These are phyloP conservation scores for Penicillium frequentans DNA, from an alignment of 2,329 filamentous ascomycete species.

Conservation along the genomic window DNA sequence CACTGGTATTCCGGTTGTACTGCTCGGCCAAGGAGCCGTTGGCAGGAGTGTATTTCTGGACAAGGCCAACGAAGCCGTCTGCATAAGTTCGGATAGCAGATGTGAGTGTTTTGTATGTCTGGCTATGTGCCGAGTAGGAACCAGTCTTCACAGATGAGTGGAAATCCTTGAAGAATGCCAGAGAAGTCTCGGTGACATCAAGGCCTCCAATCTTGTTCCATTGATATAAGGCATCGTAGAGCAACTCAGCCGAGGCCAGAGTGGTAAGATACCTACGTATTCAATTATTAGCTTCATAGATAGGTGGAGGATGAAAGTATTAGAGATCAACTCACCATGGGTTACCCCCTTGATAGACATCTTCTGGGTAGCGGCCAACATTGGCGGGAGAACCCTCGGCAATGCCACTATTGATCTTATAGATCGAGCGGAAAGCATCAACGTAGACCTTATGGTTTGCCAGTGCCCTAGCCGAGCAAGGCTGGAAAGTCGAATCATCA, in stretches of 20 bases:
- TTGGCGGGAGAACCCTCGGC: conserved; percentile 59
- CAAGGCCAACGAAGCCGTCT: conserved; percentile 2
- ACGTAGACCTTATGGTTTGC: conserved; percentile 74
- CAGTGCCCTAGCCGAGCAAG: conserved; percentile 66
- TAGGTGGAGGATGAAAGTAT: too few species aligned
- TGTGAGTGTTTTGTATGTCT: conserved; percentile 47
- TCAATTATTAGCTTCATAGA: neutral
- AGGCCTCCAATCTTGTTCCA: conserved; percentile 67
- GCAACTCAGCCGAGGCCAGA: conserved; percentile 72
- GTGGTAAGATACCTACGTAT: conserved; percentile 67
- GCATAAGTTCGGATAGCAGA: conserved; percentile 46
- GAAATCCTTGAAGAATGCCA: conserved; percentile 70
- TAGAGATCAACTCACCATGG: conserved; percentile 49
- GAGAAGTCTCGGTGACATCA: conserved; percentile 63
- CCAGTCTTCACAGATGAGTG: conserved; percentile 58
- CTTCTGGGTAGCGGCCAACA: conserved; percentile 69
- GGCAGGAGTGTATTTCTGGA: neutral
- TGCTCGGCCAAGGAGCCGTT: neutral
- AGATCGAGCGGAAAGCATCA: conserved; percentile 72
- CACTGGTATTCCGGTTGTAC: neutral
- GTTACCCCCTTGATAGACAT: conserved; percentile 73
- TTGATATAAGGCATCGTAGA: conserved; percentile 72
- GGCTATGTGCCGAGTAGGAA: conserved; percentile 61
- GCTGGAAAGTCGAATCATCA: conserved; percentile 71
- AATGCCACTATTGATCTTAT: conserved; percentile 68